Conservation (phyloP, 2,329 filamentous ascomycete species). For the Botrytis hyacinthi region DNA sequence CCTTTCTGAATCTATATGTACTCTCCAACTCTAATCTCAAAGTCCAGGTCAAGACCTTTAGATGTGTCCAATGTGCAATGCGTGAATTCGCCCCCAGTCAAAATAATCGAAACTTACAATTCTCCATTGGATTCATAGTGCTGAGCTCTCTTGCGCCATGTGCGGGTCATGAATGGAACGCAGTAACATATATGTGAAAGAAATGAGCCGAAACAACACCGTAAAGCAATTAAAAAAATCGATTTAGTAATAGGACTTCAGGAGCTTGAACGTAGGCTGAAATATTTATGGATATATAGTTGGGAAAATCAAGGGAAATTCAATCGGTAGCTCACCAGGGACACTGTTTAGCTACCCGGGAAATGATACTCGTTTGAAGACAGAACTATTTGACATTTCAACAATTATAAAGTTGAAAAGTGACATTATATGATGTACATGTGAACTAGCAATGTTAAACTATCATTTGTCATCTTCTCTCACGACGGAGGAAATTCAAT, state of each 20-base stretch:
- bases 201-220: background rate
- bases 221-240: background rate
- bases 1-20: too few species aligned
- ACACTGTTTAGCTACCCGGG: background rate
- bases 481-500: background rate
- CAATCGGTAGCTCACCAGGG: background rate
- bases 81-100: too few species aligned
- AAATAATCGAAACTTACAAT: background rate
- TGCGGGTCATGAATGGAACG: background rate
- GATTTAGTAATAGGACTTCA: too few species aligned
- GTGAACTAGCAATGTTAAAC: too few species aligned
- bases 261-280: too few species aligned
- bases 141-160: background rate
- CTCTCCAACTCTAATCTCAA: too few species aligned
- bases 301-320: background rate
- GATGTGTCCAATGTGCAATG: too few species aligned
- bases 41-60: too few species aligned
- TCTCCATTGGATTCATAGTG: background rate
- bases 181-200: background rate
- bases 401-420: background rate
- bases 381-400: background rate
- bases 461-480: background rate
- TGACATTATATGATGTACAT: fast-evolving
- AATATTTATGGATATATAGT: background rate
- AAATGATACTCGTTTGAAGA: background rate